Evolutionary conservation across 192 early-diverging fungal species (phyloP), one percentile per base, ranked within the genome.

Genomic region (Umbelopsis sp.): DNA sequence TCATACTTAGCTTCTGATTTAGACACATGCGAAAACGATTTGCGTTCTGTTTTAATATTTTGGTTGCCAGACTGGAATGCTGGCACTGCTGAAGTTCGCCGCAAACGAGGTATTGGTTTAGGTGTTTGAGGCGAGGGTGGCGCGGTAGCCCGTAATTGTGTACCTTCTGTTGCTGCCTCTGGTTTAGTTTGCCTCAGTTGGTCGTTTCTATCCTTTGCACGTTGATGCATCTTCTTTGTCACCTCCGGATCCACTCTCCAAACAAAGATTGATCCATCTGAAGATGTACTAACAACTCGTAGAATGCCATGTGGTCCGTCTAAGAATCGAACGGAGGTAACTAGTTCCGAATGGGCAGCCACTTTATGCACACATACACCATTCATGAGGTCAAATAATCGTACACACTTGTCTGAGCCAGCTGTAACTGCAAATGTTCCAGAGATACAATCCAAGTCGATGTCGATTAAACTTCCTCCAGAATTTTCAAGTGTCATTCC

Each of bases 251-350:
- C 79, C 6, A 93, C 54, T 51, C 80, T 81, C 93, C 93, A 95
- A 1, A 95, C 83, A 75, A 95, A 86, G 14, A 95, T 79, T 26
- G 88, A 92, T 10, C 92, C 92, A 71, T 95, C 92, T 0, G 86
- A 87, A 56, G 86, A 85, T 17, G 92, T 93, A 2, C 89, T 88
- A 32, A 92, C 75, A 8, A 95, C 69, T 11, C 87, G 77, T 10
- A 80, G 47, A 20, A 34, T 62, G 26, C 29, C 56, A 32, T 62
- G 32, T 14, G 56, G 56, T 3, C 59, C 43, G 25, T 73, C 59
- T 31, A 80, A 17, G 75, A 95, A 95, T 66, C 84, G 83, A 41
- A 93, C 82, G 14, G 81, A 74, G 0, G 93, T 95, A 12, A 95
- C 84, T 44, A 92, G 70, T 71, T 95, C 93, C 10, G 91, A 83